These are phyloP conservation scores for Eurotiales sp. DNA, from an alignment of 2,329 filamentous ascomycete genomes.

Conservation along the genomic window DNA sequence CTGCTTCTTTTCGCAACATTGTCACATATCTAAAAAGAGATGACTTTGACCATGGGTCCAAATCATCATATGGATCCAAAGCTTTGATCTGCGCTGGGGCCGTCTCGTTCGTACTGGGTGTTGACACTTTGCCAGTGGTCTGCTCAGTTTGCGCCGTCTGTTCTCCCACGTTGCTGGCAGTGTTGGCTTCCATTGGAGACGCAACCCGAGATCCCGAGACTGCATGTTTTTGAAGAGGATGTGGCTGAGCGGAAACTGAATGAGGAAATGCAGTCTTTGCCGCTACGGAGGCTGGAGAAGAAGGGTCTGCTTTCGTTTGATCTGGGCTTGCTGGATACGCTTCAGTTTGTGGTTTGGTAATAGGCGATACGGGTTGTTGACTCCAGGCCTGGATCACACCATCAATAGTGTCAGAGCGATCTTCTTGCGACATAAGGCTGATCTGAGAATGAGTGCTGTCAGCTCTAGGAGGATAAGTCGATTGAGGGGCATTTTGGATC, in stretches of 20 bases:
- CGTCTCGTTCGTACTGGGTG: constrained; percentile 13
- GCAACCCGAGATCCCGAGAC: background rate
- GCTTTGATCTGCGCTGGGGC: constrained; percentile 15
- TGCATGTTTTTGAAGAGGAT: constrained; percentile 10
- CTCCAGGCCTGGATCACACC: constrained; percentile 44
- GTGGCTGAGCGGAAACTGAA: background rate
- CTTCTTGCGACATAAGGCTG: constrained; percentile 23
- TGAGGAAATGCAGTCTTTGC: background rate
- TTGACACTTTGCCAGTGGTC: constrained; percentile 5
- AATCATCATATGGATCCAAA: constrained; percentile 48
- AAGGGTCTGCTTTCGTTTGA: constrained; percentile 13
- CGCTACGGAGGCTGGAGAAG: constrained; percentile 14
- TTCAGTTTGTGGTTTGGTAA: constrained; percentile 17
- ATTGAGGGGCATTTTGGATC: constrained; percentile 3
- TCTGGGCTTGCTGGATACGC: constrained; percentile 12
- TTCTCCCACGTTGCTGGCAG: background rate
- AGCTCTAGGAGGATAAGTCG: constrained; percentile 16
- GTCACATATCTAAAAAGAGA: constrained; percentile 53
- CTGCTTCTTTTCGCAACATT: constrained; percentile 53
- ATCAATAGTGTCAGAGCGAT: constrained; percentile 37
- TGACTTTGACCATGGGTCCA: constrained; percentile 56
- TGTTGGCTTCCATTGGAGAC: background rate
- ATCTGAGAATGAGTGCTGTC: constrained; percentile 29
- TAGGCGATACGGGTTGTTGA: constrained; percentile 27
- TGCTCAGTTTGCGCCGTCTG: background rate